Evolutionary conservation across 2,329 filamentous ascomycete species (phyloP).

Genomic region (Fusarium poae): DNA sequence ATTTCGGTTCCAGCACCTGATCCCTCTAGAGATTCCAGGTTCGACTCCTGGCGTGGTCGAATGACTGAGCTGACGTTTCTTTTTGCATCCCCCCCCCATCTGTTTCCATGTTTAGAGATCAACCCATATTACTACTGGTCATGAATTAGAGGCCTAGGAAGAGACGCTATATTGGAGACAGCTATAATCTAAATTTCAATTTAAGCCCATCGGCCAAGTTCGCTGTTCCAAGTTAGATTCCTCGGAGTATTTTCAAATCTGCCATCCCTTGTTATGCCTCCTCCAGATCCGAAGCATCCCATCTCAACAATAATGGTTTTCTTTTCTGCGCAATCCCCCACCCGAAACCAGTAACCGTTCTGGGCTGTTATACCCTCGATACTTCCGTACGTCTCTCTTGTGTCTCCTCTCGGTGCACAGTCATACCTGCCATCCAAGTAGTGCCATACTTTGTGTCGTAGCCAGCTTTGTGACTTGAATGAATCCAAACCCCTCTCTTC

Average conservation of each 20-base stretch:
- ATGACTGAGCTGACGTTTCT: not conserved
- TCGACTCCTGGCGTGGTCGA: slow-evolving; percentile 1
- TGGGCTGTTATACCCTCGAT: not conserved
- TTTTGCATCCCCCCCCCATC: not conserved
- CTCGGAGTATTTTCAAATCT: not conserved
- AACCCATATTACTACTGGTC: too few relatives aligned
- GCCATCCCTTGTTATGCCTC: not conserved
- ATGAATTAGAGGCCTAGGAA: too few relatives aligned
- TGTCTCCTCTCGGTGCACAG: not conserved
- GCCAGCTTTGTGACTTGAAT: fast-evolving
- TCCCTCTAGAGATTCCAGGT: slow-evolving; percentile 1
- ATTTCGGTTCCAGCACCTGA: not conserved
- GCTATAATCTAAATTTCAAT: too few relatives aligned
- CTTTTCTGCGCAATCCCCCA: not conserved
- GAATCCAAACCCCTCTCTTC: fast-evolving
- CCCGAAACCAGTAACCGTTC: not conserved
- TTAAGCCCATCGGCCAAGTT: not conserved
- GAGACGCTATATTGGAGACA: too few relatives aligned
- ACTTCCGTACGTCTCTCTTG: not conserved
- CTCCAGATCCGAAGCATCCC: not conserved
- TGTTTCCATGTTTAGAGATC: too few relatives aligned
- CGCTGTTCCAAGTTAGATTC: not conserved
- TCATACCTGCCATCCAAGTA: not conserved
- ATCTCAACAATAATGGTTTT: fast-evolving
- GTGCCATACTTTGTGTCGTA: not conserved